Evolutionary conservation across 352 stramenopile genomes (phyloP).

Genomic region (Phytophthora litchii): DNA sequence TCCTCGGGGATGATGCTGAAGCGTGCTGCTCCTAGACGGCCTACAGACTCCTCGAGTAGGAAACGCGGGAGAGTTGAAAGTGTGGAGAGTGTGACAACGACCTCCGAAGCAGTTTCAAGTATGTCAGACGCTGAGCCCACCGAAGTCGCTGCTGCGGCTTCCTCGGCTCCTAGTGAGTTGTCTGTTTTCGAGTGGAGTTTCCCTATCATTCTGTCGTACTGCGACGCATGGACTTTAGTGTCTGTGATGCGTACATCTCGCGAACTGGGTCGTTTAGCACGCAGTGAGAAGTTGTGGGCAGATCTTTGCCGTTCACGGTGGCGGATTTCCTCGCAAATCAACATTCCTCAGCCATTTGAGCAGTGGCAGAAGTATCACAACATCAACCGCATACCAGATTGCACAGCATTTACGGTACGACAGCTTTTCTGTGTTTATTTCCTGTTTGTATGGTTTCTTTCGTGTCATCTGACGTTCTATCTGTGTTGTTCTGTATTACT

Average conservation of each 20-base stretch:
- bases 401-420: slow-evolving; percentile 41
- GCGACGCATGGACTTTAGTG: slow-evolving; percentile 58
- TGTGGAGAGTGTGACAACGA: slow-evolving; percentile 15
- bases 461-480: not conserved
- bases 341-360: slow-evolving; percentile 8
- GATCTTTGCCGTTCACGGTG: slow-evolving; percentile 42
- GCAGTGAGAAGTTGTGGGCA: slow-evolving; percentile 40
- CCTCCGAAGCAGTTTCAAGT: slow-evolving; percentile 12
- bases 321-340: slow-evolving; percentile 19
- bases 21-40: slow-evolving; percentile 16
- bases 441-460: not conserved
- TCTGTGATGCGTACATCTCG: slow-evolving; percentile 40
- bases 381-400: slow-evolving; percentile 46
- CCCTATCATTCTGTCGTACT: slow-evolving; percentile 48
- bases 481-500: slow-evolving; percentile 3
- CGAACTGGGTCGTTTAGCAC: slow-evolving; percentile 29
- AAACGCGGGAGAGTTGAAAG: slow-evolving; percentile 27
- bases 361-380: slow-evolving; percentile 49
- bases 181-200: slow-evolving; percentile 46
- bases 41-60: slow-evolving; percentile 7
- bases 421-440: not conserved
- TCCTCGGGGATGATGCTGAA: slow-evolving; percentile 23
- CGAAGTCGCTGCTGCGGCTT: slow-evolving; percentile 1
- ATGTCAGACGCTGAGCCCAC: slow-evolving; percentile 3
- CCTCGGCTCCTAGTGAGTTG: not conserved